Percentiles rank a stretch among this genome's conserved stretches.
Evolutionary conservation across 192 early-diverging fungal species (phyloP).

Genomic region (Allomyces macrogynus): DNA sequence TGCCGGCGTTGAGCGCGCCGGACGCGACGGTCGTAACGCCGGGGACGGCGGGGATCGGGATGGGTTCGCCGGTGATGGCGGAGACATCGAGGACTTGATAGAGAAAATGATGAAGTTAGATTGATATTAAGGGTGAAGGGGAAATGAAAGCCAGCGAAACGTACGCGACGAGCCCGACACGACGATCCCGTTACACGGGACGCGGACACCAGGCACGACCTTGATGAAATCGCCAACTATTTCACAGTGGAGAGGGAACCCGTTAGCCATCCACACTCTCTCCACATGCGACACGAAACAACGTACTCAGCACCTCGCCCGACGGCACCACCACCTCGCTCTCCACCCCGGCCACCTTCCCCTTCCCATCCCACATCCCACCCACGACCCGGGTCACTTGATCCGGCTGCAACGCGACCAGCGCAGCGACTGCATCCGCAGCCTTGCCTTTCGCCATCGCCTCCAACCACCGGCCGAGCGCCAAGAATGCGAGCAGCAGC

Average conservation of each 20-base stretch:
- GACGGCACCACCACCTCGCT: background rate
- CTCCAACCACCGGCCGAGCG: constrained; percentile 67
- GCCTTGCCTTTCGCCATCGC: constrained; percentile 58
- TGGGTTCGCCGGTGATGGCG: constrained; percentile 65
- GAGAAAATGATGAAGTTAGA: too few species aligned
- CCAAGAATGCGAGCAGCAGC: constrained; percentile 59
- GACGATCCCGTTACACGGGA: constrained; percentile 53
- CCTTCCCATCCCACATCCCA: constrained; percentile 1
- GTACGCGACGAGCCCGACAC: constrained; percentile 3
- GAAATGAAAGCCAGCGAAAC: too few species aligned
- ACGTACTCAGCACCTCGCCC: background rate
- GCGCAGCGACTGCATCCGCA: constrained; percentile 48
- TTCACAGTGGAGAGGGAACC: constrained; percentile 12
- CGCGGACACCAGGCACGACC: constrained; percentile 38
- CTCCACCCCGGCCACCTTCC: background rate
- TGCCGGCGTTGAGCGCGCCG: constrained; percentile 44
- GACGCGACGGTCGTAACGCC: constrained; percentile 26
- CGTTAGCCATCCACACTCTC: too few species aligned
- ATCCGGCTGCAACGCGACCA: constrained; percentile 56
- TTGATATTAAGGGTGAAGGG: too few species aligned
- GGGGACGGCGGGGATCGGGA: constrained; percentile 33
- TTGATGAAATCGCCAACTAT: constrained; percentile 58
- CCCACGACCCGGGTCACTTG: constrained; percentile 34
- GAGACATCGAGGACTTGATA: constrained; percentile 35
- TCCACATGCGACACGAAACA: background rate